A percentile compares a stretch with the other conserved stretches of the same genome.
Evolutionary conservation across 495 filamentous ascomycete genomes (phyloP).

Genomic region (Neurospora sp.): DNA sequence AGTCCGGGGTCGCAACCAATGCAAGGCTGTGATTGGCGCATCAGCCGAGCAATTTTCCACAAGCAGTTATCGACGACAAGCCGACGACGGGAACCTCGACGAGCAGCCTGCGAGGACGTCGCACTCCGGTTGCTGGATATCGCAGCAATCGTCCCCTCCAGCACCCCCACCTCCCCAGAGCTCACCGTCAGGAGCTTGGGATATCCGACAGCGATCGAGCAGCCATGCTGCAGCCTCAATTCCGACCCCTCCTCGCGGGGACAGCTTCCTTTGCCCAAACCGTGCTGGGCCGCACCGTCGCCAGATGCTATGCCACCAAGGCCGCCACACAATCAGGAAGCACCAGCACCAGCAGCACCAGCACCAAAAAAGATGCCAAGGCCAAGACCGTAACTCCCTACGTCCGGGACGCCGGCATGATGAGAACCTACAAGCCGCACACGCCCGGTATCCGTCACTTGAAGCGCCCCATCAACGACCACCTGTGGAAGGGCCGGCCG

Average conservation of each 20-base stretch:
- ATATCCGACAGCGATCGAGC: not conserved
- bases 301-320: conserved; percentile 17
- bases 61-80: not conserved
- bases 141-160: not conserved
- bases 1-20: not conserved
- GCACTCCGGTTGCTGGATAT: not conserved
- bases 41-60: not conserved
- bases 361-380: conserved; percentile 3
- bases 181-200: not conserved
- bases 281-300: conserved; percentile 6
- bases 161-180: not conserved
- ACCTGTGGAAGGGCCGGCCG: conserved; percentile 88
- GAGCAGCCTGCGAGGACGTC: not conserved
- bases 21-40: not conserved
- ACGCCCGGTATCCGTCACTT: conserved; percentile 93
- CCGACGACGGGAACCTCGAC: not conserved
- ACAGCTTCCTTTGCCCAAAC: conserved; percentile 14
- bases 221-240: conserved; percentile 23
- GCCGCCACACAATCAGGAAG: not conserved
- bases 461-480: conserved; percentile 84
- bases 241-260: conserved; percentile 18
- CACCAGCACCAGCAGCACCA: not conserved
- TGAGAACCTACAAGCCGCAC: conserved; percentile 86
- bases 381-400: conserved; percentile 13
- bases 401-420: conserved; percentile 25